phyloP scores from a whole-genome alignment of 306 rosid genomes.

The Glycine latifolia region DNA sequence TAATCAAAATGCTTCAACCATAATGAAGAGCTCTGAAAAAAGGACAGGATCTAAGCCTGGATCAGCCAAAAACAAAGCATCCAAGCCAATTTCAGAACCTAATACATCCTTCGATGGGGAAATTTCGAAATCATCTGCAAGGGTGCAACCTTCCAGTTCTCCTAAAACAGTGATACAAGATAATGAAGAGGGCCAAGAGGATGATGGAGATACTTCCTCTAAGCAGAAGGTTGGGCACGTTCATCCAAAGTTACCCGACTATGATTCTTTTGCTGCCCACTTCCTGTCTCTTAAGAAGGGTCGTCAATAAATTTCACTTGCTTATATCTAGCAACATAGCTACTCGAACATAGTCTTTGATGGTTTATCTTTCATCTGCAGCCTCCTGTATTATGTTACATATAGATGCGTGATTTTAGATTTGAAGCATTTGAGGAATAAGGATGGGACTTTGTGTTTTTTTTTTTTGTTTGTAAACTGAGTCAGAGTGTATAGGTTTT shows the following conservation, averaged over 20 bases:
- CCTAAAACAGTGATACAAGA: slow-evolving; percentile 46
- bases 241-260: slow-evolving; percentile 93
- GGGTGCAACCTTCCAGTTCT: slow-evolving; percentile 48
- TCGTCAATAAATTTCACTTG: slow-evolving; percentile 48
- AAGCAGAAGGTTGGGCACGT: slow-evolving; percentile 67
- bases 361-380: slow-evolving; percentile 40
- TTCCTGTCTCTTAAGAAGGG: slow-evolving; percentile 69
- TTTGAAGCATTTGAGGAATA: slow-evolving; percentile 43
- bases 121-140: slow-evolving; percentile 45
- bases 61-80: slow-evolving; percentile 45
- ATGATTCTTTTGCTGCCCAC: slow-evolving; percentile 71
- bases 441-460: slow-evolving; percentile 19
- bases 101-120: slow-evolving; percentile 50
- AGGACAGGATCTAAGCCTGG: slow-evolving; percentile 39
- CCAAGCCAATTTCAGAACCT: slow-evolving; percentile 49
- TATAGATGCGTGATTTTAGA: slow-evolving; percentile 38
- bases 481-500: slow-evolving; percentile 9
- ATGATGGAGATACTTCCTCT: slow-evolving; percentile 51
- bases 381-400: slow-evolving; percentile 13
- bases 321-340: slow-evolving; percentile 43
- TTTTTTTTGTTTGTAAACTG: slow-evolving; percentile 32
- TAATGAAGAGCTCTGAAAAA: slow-evolving; percentile 52
- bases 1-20: slow-evolving; percentile 42
- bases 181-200: slow-evolving; percentile 41
- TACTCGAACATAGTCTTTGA: slow-evolving; percentile 27